These are phyloP conservation scores for Umbelopsis sp. DNA, from an alignment of 371 early-diverging fungal genomes.

Conservation along the genomic window DNA sequence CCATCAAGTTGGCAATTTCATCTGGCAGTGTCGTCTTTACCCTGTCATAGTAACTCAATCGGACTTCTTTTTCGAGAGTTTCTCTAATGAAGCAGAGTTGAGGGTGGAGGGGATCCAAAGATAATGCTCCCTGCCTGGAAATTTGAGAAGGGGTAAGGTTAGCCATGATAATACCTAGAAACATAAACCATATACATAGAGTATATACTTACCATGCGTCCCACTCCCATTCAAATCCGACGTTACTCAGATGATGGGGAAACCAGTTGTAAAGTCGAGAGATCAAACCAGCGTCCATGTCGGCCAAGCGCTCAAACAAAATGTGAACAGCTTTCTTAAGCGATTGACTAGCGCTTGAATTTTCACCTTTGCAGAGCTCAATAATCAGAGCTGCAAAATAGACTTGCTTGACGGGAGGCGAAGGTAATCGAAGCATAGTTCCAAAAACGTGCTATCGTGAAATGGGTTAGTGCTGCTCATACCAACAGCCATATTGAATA, in stretches of 20 bases:
- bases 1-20: slow-evolving; percentile 62
- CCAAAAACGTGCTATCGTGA: slow-evolving; percentile 51
- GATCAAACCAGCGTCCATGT: slow-evolving; percentile 87
- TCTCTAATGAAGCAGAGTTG: slow-evolving; percentile 77
- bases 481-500: background rate
- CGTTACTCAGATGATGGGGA: slow-evolving; percentile 90
- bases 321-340: slow-evolving; percentile 62
- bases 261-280: slow-evolving; percentile 85
- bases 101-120: slow-evolving; percentile 50
- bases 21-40: slow-evolving; percentile 79
- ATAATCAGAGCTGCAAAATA: slow-evolving; percentile 84
- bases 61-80: slow-evolving; percentile 77
- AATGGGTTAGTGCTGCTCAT: background rate
- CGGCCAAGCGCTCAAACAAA: slow-evolving; percentile 65
- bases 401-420: slow-evolving; percentile 63
- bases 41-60: slow-evolving; percentile 88
- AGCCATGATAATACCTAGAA: background rate
- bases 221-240: slow-evolving; percentile 93
- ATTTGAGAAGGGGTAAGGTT: background rate
- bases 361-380: slow-evolving; percentile 81
- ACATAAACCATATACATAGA: background rate
- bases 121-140: slow-evolving; percentile 47
- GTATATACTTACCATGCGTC: slow-evolving; percentile 68
- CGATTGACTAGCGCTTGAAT: slow-evolving; percentile 65
- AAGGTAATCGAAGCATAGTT: slow-evolving; percentile 74